phyloP scores from a whole-genome alignment of 2,329 filamentous ascomycete species.

The Diatrype stigma region DNA sequence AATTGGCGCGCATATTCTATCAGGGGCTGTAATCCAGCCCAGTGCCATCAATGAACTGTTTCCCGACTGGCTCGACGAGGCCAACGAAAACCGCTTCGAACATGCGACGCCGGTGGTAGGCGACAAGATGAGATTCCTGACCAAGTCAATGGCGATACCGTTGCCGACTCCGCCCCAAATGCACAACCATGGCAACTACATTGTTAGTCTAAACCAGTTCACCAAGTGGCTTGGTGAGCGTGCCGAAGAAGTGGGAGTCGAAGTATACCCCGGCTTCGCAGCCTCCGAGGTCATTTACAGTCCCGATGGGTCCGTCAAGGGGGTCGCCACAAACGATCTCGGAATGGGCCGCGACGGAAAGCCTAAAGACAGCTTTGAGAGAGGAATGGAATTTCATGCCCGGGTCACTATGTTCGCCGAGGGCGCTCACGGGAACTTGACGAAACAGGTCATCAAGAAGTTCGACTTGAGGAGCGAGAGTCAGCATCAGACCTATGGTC shows the following conservation, averaged over 20 bases:
- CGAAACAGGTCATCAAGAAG: constrained; percentile 91
- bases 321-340: constrained; percentile 93
- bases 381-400: constrained; percentile 98
- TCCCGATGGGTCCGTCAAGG: constrained; percentile 80
- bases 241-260: constrained; percentile 93
- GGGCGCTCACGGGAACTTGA: constrained; percentile 92
- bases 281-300: constrained; percentile 89
- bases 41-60: constrained; percentile 83
- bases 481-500: constrained; percentile 90
- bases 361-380: constrained; percentile 86
- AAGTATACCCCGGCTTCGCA: constrained; percentile 94
- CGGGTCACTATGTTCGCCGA: constrained; percentile 87
- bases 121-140: constrained; percentile 93
- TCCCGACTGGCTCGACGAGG: constrained; percentile 87
- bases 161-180: constrained; percentile 92
- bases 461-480: constrained; percentile 86
- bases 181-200: constrained; percentile 98
- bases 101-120: constrained; percentile 76
- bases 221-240: constrained; percentile 93
- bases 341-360: constrained; percentile 78
- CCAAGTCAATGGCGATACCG: constrained; percentile 71
- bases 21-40: constrained; percentile 91
- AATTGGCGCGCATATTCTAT: constrained; percentile 90
- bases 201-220: constrained; percentile 91
- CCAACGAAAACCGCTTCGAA: constrained; percentile 84